phyloP scores from a whole-genome alignment of 371 early-diverging fungal genomes.

The Funneliformis caledonium region DNA sequence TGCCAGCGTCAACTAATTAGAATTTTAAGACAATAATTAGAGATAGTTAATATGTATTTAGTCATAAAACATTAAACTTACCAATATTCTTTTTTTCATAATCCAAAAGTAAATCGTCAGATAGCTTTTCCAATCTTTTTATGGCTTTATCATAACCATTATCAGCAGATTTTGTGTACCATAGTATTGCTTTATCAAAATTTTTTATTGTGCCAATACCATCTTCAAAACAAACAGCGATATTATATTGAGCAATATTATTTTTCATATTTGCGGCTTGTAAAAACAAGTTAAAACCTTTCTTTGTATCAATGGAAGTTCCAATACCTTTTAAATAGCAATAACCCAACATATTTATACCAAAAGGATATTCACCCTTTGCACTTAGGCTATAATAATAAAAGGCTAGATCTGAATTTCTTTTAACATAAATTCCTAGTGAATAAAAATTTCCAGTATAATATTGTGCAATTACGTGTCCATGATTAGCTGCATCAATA shows the following conservation, averaged over 20 bases:
- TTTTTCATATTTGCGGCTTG: constrained; percentile 60
- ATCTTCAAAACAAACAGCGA: constrained; percentile 79
- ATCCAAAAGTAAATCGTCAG: not conserved
- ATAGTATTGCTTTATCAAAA: constrained; percentile 61
- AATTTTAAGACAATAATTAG: too few relatives aligned
- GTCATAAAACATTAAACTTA: not conserved
- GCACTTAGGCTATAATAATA: constrained; percentile 54
- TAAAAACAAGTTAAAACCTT: constrained; percentile 67
- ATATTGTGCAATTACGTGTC: constrained; percentile 41
- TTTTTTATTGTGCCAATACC: constrained; percentile 68
- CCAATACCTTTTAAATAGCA: constrained; percentile 83
- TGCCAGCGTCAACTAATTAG: not conserved
- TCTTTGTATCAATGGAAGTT: constrained; percentile 58
- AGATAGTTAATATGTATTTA: too few relatives aligned
- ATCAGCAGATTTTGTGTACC: constrained; percentile 53
- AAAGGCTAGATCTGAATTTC: constrained; percentile 59
- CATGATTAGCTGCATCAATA: constrained; percentile 50
- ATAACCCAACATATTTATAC: constrained; percentile 71
- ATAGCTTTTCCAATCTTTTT: not conserved
- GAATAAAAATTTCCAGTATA: not conserved
- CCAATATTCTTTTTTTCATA: not conserved
- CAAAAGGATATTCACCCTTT: constrained; percentile 63
- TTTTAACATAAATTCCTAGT: constrained; percentile 10
- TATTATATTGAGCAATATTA: constrained; percentile 75
- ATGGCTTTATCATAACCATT: not conserved